phyloP scores from a whole-genome alignment of 495 filamentous ascomycete genomes.

The Lichina pygmaea region DNA sequence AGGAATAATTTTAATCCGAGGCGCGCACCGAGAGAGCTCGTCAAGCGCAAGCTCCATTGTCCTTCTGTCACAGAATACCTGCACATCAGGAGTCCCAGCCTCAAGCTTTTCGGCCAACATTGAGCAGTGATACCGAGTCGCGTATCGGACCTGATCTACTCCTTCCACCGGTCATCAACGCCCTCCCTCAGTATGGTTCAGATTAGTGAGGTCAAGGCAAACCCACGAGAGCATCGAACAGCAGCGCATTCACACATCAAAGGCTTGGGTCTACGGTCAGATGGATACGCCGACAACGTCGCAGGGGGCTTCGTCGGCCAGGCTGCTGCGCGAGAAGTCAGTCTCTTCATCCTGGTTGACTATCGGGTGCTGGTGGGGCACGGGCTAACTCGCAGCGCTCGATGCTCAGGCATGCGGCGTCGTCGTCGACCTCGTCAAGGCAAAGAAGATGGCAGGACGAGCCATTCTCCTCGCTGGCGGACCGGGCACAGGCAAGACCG shows the following conservation, averaged over 20 bases:
- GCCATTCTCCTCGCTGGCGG: constrained; percentile 79
- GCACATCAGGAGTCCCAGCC: too few relatives aligned
- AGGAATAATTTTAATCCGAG: too few relatives aligned
- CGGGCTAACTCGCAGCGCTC: background rate
- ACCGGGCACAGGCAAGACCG: constrained; percentile 92
- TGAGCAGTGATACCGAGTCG: too few relatives aligned
- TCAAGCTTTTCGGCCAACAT: too few relatives aligned
- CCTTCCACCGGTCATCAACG: background rate
- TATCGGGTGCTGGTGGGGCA: background rate
- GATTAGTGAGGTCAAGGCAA: constrained; percentile 88
- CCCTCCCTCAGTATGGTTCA: constrained; percentile 36
- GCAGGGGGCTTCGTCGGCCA: constrained; percentile 77
- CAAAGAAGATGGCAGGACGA: constrained; percentile 89
- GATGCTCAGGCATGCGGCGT: constrained; percentile 54
- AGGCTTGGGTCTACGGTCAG: constrained; percentile 56
- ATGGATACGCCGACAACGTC: constrained; percentile 56
- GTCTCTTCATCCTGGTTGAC: constrained; percentile 1
- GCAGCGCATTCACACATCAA: constrained; percentile 95
- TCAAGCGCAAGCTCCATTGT: too few relatives aligned
- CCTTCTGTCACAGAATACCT: too few relatives aligned
- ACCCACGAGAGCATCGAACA: constrained; percentile 82
- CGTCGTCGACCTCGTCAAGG: constrained; percentile 77
- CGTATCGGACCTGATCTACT: too few relatives aligned
- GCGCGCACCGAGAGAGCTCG: too few relatives aligned
- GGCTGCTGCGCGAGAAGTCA: constrained; percentile 57